Evolutionary conservation across 169 alveolate genomes (phyloP).

Genomic region (Amoebophrya sp.): DNA sequence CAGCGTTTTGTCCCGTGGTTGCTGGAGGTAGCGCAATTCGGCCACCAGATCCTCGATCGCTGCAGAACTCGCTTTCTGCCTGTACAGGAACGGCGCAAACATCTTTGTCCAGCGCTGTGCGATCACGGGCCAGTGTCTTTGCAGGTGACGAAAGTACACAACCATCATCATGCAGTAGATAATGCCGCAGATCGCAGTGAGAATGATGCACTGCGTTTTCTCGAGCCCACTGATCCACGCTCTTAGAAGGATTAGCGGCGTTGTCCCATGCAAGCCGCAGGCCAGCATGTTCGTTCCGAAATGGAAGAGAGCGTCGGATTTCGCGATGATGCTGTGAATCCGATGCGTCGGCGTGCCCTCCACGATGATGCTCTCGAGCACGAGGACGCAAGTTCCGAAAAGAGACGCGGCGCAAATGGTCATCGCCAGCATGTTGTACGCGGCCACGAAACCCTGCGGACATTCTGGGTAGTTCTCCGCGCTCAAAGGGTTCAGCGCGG

Average conservation of each 20-base stretch:
- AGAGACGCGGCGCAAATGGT: neutral
- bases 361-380: neutral
- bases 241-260: neutral
- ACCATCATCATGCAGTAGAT: neutral
- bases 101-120: neutral
- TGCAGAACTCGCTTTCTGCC: neutral
- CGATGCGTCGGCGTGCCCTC: neutral
- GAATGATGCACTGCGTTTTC: neutral
- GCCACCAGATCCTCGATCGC: neutral
- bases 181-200: neutral
- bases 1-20: neutral
- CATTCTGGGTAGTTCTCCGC: neutral
- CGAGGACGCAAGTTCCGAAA: neutral
- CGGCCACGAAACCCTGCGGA: neutral
- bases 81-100: neutral
- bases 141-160: neutral
- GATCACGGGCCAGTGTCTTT: neutral
- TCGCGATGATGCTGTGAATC: neutral
- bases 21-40: neutral
- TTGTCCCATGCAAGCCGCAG: neutral
- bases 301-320: neutral
- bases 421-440: neutral
- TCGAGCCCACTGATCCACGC: neutral
- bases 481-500: neutral
- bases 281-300: neutral